Evolutionary conservation across 208 protist species (phyloP), one percentile per base, ranked within the genome.

Genomic region (Wallacemonas sp.): DNA sequence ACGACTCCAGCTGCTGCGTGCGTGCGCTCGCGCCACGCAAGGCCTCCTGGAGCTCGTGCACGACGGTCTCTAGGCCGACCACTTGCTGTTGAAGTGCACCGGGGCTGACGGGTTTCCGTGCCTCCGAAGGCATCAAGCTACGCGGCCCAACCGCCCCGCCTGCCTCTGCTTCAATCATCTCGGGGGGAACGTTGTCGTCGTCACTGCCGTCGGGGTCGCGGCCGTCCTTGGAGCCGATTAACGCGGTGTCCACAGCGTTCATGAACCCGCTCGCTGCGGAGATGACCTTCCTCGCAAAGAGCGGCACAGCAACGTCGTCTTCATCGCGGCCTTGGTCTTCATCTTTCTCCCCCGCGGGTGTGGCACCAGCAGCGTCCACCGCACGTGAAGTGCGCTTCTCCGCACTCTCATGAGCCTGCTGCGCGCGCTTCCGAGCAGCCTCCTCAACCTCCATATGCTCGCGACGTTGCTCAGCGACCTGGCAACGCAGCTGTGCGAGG

Each of bases 401-500:
- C 1, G 12, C 22, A 32, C 1, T 10, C 63, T 39, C n/a, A 19
- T 27, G 12, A 36, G 32, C 34, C 55, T 57, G 30, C 33, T 15
- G 27, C 32, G 27, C 24, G 33, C 1, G 46, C 46, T 9, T 10
- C 19, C 41, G 38, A 41, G n/a, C n/a, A n/a, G 36, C 52, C 27
- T 22, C 48, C 21, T 3, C 65, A 9, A 36, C 65, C 50, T 67
- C 61, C 37, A 57, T 27, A 2, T 22, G 34, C 33, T 62, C 39
- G 13, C 62, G 63, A 21, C 73, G 65, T 32, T 68, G 71, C 39
- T 66, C 68, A 19, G 77, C 58, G 37, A 76, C 66, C 33, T 66
- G 71, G 21, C 33, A 32, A 5, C 87, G 87, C 54, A 91, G 72
- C 78, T 91, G 81, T 21, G 74, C 66, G n/a, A 93, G 83, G 24